Conservation (phyloP, 139 green algal genomes). For the Penium margaritaceum region DNA sequence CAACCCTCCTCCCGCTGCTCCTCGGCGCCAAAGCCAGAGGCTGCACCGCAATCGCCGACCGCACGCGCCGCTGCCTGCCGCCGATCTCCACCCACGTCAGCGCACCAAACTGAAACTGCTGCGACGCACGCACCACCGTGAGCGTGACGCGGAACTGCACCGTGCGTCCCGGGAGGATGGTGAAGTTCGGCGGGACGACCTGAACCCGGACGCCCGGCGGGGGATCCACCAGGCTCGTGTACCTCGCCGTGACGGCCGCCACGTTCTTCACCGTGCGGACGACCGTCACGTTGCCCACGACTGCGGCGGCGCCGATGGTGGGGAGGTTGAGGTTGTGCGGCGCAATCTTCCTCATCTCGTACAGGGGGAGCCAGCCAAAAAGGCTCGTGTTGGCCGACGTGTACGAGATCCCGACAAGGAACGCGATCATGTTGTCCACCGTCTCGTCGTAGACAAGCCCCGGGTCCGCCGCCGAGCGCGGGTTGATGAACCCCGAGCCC, state of each 20-base stretch:
- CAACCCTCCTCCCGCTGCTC: too few relatives aligned
- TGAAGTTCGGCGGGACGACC: background rate
- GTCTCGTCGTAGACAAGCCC: slow-evolving; percentile 23
- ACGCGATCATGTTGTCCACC: background rate
- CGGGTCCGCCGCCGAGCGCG: slow-evolving; percentile 1
- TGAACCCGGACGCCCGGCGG: background rate
- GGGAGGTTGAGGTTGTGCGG: background rate
- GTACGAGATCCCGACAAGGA: background rate
- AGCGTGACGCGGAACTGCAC: background rate
- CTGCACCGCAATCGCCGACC: background rate
- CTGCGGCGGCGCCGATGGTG: background rate
- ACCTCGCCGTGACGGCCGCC: background rate
- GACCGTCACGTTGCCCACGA: background rate
- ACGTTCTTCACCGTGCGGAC: background rate
- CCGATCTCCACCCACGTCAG: background rate
- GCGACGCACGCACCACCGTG: background rate
- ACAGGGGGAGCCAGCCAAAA: background rate
- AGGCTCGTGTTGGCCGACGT: background rate
- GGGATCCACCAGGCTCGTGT: background rate
- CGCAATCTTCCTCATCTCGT: too few relatives aligned
- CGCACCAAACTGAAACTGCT: background rate
- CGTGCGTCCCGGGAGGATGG: background rate
- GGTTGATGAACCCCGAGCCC: slow-evolving; percentile 16
- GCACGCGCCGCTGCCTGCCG: background rate
- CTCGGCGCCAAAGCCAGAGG: too few relatives aligned